Evolutionary conservation across 2,329 filamentous ascomycete genomes (phyloP).

Genomic region (Beauveria sp.): DNA sequence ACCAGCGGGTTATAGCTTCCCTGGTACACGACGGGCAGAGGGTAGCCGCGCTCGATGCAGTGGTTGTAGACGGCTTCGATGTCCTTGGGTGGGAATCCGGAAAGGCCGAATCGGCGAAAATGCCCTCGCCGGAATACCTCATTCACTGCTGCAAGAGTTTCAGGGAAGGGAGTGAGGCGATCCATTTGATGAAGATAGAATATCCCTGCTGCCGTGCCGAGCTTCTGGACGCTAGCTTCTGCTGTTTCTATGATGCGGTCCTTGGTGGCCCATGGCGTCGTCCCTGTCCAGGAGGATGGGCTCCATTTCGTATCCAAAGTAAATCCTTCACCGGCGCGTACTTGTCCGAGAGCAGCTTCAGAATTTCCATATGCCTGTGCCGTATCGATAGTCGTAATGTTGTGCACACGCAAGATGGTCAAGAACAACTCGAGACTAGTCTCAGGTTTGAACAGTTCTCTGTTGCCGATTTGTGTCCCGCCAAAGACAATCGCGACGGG

Average conservation of each 20-base stretch:
- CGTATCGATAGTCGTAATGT: slow-evolving; percentile 13
- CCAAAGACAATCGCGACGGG: slow-evolving; percentile 13
- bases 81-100: slow-evolving; percentile 13
- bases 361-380: slow-evolving; percentile 15
- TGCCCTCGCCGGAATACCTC: slow-evolving; percentile 9
- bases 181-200: slow-evolving; percentile 15
- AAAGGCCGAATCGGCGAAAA: slow-evolving; percentile 14
- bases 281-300: slow-evolving; percentile 12
- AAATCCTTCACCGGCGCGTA: slow-evolving; percentile 13
- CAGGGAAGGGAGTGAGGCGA: slow-evolving; percentile 11
- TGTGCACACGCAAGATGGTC: slow-evolving; percentile 6
- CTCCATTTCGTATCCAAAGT: slow-evolving; percentile 16
- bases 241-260: slow-evolving; percentile 11
- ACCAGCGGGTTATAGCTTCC: slow-evolving; percentile 13
- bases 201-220: slow-evolving; percentile 10
- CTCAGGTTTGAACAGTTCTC: slow-evolving; percentile 12
- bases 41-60: slow-evolving; percentile 10
- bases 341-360: slow-evolving; percentile 11
- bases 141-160: slow-evolving; percentile 14
- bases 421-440: slow-evolving; percentile 7
- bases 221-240: slow-evolving; percentile 12
- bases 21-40: slow-evolving; percentile 12
- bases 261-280: slow-evolving; percentile 11
- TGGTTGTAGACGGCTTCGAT: slow-evolving; percentile 12
- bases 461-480: slow-evolving; percentile 14